Percentiles rank a stretch among this genome's conserved stretches.
Conservation (phyloP, 129 eudicot species). For the Mikania micrantha region DNA sequence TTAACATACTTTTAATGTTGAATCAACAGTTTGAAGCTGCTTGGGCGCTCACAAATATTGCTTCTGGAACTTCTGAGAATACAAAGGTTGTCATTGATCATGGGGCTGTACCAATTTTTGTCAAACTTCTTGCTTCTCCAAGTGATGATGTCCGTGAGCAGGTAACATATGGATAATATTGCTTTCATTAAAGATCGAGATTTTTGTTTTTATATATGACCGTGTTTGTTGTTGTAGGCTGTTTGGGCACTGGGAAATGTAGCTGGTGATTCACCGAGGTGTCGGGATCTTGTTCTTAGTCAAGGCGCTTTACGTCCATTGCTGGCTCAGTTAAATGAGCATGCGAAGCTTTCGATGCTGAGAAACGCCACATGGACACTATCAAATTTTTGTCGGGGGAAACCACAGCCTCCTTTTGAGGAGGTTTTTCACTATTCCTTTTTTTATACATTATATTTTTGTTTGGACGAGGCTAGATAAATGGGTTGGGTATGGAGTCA, state of each 20-base stretch:
- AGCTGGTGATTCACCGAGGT: conserved; percentile 90
- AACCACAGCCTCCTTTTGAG: conserved; percentile 85
- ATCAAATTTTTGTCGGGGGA: conserved; percentile 87
- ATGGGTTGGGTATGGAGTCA: neutral
- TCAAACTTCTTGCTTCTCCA: conserved; percentile 74
- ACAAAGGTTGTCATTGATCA: conserved; percentile 80
- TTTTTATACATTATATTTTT: neutral
- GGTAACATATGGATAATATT: conserved; percentile 29
- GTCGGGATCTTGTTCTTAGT: conserved; percentile 80
- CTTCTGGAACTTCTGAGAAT: conserved; percentile 87
- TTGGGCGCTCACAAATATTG: conserved; percentile 90
- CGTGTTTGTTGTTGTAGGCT: conserved; percentile 35
- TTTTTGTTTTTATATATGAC: neutral
- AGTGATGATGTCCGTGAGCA: conserved; percentile 93
- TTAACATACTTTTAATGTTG: neutral
- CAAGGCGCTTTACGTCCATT: conserved; percentile 76
- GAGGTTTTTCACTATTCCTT: conserved; percentile 40
- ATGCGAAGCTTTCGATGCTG: conserved; percentile 83
- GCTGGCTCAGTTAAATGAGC: conserved; percentile 66
- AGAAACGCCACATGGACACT: conserved; percentile 93
- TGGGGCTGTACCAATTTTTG: conserved; percentile 85
- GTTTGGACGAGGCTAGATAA: neutral
- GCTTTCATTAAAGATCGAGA: neutral
- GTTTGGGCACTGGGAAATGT: conserved; percentile 94
- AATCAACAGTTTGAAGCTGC: conserved; percentile 82